Base-by-base conservation (phyloP, 2,329 filamentous ascomycete genomes). In the Fusarium nurragi region DNA sequence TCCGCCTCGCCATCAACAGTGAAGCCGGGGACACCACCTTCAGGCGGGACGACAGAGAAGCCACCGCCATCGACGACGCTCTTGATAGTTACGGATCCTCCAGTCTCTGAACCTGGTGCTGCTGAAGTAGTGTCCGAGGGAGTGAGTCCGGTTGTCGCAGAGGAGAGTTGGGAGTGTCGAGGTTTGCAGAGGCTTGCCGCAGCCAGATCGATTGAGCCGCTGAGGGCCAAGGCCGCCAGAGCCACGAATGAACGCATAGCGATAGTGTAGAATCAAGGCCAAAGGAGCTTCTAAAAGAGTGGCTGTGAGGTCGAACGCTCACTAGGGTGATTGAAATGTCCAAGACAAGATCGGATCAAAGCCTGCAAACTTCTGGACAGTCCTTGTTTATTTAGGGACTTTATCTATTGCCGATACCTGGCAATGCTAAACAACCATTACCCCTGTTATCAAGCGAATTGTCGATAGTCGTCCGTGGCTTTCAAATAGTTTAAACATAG, bases 231-330 rank as follows among this genome's bases (percentile, higher is more conserved):
- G n/a, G 18, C 40, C 12, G 5, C 32, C 2, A 57, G 26, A 1
- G 39, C 32, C 1, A 54, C 1, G 16, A 57, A 12, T 16, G 34
- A 40, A 6, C 34, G 54, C 54, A 57, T 57, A 4, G 14, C 37
- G 5, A 10, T 28, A 10, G n/a, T 32, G 14, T 30, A 0, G 11
- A 28, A 12, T 34, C 5, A 6, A 2, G 13, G 7, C n/a, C 1
- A n/a, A 36, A 22, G 5, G 16, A 38, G 1, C 1, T 9, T 26
- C 12, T 14, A 11, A 57, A 54, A 45, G 54, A 57, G 26, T 54
- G 54, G 54, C 48, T 57, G 49, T 57, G 49, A 57, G 40, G 49
- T 28, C 4, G 25, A 54, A 26, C 48, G 12, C 48, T 57, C 54
- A 54, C 49, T 8, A 39, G 1, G 2, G 22, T 37, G 2, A 30